Evolutionary conservation across 208 protist species (phyloP).

Genomic region (Crithidia sp.): DNA sequence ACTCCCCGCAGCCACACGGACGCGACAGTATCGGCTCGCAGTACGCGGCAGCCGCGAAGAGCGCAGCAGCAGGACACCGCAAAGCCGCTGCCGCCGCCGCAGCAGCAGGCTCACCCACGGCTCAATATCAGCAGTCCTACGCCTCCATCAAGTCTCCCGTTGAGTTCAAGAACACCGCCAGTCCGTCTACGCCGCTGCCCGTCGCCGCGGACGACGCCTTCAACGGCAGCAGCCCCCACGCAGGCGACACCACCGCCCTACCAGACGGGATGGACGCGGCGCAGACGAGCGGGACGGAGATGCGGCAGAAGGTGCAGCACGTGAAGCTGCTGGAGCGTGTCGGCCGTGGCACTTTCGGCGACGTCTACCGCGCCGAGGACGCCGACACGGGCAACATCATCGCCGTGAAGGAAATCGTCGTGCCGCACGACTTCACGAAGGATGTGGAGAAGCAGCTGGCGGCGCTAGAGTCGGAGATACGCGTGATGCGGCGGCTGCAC

Average conservation of each 20-base stretch:
- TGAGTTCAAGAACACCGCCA: conserved; percentile 15
- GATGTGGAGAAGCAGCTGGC: conserved; percentile 81
- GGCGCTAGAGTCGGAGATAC: conserved; percentile 89
- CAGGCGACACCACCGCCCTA: conserved; percentile 3
- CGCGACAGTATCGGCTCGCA: conserved; percentile 17
- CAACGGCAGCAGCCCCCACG: neutral
- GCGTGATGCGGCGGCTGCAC: conserved; percentile 90
- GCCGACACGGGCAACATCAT: conserved; percentile 72
- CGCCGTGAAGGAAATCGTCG: conserved; percentile 88
- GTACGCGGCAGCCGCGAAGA: neutral
- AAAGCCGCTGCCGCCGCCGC: neutral
- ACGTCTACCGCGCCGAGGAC: conserved; percentile 85
- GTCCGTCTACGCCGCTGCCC: conserved; percentile 8
- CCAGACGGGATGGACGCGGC: neutral
- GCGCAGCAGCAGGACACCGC: conserved; percentile 1
- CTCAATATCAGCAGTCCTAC: neutral
- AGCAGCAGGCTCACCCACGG: neutral
- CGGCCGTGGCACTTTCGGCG: conserved; percentile 82
- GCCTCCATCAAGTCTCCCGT: conserved; percentile 14
- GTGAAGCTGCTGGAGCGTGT: conserved; percentile 65
- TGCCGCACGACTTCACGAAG: conserved; percentile 82
- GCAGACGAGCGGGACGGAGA: neutral
- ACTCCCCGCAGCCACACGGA: conserved; percentile 3
- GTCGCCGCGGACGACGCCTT: neutral
- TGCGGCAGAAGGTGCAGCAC: conserved; percentile 36